Conservation (phyloP, 768 basidiomycete genomes). For the Sarcomyxa edulis region DNA sequence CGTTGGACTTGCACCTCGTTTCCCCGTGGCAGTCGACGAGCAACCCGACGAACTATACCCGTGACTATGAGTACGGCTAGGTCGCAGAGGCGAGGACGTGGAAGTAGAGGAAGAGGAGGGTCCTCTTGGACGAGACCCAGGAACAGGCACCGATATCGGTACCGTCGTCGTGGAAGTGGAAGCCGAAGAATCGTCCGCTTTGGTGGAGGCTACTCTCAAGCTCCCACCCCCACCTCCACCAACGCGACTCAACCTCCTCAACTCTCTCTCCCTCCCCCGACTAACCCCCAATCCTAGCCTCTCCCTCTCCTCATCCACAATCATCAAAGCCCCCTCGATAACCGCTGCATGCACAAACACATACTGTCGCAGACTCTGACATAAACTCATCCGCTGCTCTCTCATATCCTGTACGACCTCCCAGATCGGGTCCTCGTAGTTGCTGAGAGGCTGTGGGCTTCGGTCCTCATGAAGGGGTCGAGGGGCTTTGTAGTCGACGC, state of each 20-base stretch:
- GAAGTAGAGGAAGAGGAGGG: slow-evolving; percentile 1
- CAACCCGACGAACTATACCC: slow-evolving; percentile 8
- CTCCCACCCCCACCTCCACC: slow-evolving; percentile 1
- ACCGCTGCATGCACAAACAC: slow-evolving; percentile 88
- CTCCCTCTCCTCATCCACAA: slow-evolving; percentile 68
- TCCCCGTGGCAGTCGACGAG: slow-evolving; percentile 40
- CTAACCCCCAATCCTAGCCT: slow-evolving; percentile 12
- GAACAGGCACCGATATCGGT: too few relatives aligned
- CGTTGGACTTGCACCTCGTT: slow-evolving; percentile 68
- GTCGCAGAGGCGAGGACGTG: slow-evolving; percentile 4
- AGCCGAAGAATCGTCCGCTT: too few relatives aligned
- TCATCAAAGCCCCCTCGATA: slow-evolving; percentile 72
- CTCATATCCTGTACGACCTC: slow-evolving; percentile 89
- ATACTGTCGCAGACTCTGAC: slow-evolving; percentile 92
- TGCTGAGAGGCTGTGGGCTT: slow-evolving; percentile 56
- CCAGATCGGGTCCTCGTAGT: slow-evolving; percentile 72
- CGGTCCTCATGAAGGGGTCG: slow-evolving; percentile 46
- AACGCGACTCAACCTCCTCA: slow-evolving; percentile 2
- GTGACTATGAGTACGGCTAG: slow-evolving; percentile 3
- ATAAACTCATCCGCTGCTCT: slow-evolving; percentile 94
- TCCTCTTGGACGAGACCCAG: too few relatives aligned
- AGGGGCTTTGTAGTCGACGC: slow-evolving; percentile 58
- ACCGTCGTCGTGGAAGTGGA: too few relatives aligned
- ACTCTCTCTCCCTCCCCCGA: slow-evolving; percentile 12
- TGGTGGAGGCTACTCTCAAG: background rate